Evolutionary conservation across 2,329 filamentous ascomycete genomes (phyloP).

Genomic region (Botryotinia narcissicola): DNA sequence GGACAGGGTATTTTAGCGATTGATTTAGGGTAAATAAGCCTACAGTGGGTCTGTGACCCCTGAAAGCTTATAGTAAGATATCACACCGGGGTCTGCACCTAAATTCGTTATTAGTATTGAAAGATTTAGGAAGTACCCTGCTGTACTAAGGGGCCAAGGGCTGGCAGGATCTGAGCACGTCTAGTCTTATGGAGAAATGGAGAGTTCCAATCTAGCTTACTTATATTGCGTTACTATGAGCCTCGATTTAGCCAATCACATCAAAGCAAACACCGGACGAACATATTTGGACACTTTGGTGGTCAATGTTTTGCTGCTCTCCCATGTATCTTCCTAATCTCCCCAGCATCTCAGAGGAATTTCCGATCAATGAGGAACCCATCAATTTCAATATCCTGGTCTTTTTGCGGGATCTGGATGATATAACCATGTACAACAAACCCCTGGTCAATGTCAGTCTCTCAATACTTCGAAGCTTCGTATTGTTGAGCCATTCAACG

Average conservation of each 20-base stretch:
- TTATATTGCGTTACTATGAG: background rate
- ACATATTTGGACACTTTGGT: background rate
- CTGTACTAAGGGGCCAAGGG: background rate
- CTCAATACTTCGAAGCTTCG: background rate
- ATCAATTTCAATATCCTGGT: slow-evolving; percentile 4
- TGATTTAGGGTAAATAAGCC: slow-evolving; percentile 9
- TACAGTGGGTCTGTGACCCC: background rate
- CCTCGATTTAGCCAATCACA: background rate
- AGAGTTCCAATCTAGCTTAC: background rate
- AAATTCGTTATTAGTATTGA: background rate
- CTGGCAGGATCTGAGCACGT: background rate
- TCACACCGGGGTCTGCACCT: background rate
- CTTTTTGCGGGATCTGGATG: background rate
- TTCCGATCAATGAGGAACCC: background rate
- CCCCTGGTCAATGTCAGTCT: background rate
- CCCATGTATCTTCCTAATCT: background rate
- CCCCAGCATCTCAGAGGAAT: background rate
- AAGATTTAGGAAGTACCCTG: background rate
- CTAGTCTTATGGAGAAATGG: background rate
- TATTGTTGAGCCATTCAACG: slow-evolving; percentile 5
- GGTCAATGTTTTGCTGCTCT: background rate
- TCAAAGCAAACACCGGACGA: background rate
- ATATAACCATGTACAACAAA: slow-evolving; percentile 12
- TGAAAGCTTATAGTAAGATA: background rate
- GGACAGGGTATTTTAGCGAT: slow-evolving; percentile 8